phyloP scores from a whole-genome alignment of 2,329 filamentous ascomycete genomes.

The Alternaria consortialis region DNA sequence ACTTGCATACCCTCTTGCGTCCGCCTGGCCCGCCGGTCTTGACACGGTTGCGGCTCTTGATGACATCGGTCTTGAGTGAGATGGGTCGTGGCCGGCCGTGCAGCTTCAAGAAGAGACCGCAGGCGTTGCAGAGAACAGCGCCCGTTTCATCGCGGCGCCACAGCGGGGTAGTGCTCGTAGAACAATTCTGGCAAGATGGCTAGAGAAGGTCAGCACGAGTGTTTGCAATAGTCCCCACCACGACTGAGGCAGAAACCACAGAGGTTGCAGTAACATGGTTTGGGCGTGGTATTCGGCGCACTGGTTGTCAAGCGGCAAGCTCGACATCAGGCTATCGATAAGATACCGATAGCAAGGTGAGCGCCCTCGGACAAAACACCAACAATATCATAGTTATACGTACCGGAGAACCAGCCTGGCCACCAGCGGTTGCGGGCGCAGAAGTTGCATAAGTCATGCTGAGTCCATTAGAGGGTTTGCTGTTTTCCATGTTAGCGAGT shows the following conservation, averaged over 20 bases:
- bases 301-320: no score
- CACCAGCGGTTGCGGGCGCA: conserved; percentile 71
- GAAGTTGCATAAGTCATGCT: conserved; percentile 70
- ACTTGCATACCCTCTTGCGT: conserved; percentile 77
- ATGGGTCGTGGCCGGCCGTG: conserved; percentile 93
- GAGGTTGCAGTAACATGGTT: no score
- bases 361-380: conserved; percentile 51
- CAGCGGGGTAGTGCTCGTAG: conserved; percentile 91
- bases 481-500: conserved; percentile 37
- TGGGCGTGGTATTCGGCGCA: no score
- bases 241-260: no score
- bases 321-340: conserved; percentile 43
- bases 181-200: conserved; percentile 97
- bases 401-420: conserved; percentile 68
- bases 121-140: conserved; percentile 97
- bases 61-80: conserved; percentile 97
- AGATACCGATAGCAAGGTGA: conserved; percentile 39
- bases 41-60: conserved; percentile 98
- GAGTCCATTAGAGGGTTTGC: conserved; percentile 57
- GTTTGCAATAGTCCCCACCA: conserved; percentile 4
- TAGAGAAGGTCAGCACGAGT: conserved; percentile 53
- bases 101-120: conserved; percentile 95
- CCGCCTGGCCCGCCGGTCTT: conserved; percentile 84
- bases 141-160: conserved; percentile 98
- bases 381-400: conserved; percentile 43